A percentile compares a stretch with the other conserved stretches of the same genome.
phyloP scores from a whole-genome alignment of 2,329 filamentous ascomycete species.

The Nigrograna mackinnonii region DNA sequence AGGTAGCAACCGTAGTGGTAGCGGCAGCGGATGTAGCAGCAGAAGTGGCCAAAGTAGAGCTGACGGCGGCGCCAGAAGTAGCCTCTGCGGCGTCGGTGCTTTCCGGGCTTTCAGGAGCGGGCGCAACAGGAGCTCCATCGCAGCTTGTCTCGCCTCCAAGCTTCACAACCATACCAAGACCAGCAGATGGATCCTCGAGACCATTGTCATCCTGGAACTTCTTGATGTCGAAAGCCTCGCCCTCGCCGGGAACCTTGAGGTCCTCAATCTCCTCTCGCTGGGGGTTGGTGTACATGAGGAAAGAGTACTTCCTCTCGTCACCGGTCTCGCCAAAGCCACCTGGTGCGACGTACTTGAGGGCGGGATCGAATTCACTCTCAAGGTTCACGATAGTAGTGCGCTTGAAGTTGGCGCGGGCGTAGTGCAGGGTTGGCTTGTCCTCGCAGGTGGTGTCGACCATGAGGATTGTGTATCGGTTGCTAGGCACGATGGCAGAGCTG shows the following conservation, averaged over 20 bases:
- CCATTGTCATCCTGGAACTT: slow-evolving; percentile 35
- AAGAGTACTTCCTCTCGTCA: slow-evolving; percentile 32
- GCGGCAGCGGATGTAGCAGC: no score
- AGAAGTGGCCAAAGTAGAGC: not conserved
- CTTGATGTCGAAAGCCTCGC: slow-evolving; percentile 27
- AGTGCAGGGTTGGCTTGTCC: slow-evolving; percentile 32
- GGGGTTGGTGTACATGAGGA: slow-evolving; percentile 36
- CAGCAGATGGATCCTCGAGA: slow-evolving; percentile 27
- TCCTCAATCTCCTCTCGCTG: slow-evolving; percentile 7
- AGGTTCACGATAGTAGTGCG: slow-evolving; percentile 29
- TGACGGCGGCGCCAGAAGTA: not conserved
- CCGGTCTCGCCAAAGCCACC: slow-evolving; percentile 34
- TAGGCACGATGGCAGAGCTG: slow-evolving; percentile 29
- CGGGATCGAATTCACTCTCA: slow-evolving; percentile 14
- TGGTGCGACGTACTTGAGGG: slow-evolving; percentile 32
- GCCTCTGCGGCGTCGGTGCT: not conserved
- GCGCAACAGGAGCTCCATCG: no score
- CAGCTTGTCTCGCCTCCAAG: slow-evolving; percentile 18
- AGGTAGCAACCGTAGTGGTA: no score
- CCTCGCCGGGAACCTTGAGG: slow-evolving; percentile 27
- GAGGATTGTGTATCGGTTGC: slow-evolving; percentile 30
- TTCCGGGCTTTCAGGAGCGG: not conserved
- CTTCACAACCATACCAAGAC: slow-evolving; percentile 37
- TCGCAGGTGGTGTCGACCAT: slow-evolving; percentile 37
- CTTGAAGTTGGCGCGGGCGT: slow-evolving; percentile 33